Evolutionary conservation across 768 basidiomycete genomes (phyloP).

Genomic region (Mycena alexandri): DNA sequence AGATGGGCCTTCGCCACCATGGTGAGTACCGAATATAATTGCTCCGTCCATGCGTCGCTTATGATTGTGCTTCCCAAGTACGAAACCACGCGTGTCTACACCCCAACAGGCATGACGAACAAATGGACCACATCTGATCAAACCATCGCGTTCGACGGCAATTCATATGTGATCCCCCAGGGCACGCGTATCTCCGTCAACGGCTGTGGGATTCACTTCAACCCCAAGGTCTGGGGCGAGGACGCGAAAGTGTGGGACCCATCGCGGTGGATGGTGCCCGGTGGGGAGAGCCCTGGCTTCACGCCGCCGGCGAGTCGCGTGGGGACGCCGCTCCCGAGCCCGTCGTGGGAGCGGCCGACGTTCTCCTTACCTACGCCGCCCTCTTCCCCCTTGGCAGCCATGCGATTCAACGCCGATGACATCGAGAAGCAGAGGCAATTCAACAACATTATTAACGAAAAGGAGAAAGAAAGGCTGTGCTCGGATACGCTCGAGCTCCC

Average conservation of each 20-base stretch:
- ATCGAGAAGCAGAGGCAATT: too few relatives aligned
- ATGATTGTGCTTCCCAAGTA: background rate
- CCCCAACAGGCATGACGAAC: conserved; percentile 33
- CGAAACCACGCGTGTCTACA: conserved; percentile 25
- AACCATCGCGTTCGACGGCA: background rate
- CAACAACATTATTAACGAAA: background rate
- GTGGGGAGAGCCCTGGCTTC: background rate
- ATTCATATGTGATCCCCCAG: conserved; percentile 12
- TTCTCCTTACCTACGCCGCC: background rate
- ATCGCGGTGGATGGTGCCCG: conserved; percentile 24
- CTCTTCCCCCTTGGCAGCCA: background rate
- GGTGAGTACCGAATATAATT: background rate
- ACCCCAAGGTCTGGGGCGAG: conserved; percentile 24
- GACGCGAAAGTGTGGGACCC: conserved; percentile 24
- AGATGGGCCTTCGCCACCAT: conserved; percentile 21
- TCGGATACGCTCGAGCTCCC: conserved; percentile 1
- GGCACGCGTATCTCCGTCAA: conserved; percentile 27
- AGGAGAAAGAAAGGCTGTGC: background rate
- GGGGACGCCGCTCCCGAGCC: background rate
- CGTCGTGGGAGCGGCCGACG: background rate
- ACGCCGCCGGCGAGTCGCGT: background rate
- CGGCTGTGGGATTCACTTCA: conserved; percentile 13
- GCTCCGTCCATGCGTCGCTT: background rate
- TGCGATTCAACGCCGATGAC: too few relatives aligned
- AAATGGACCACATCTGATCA: conserved; percentile 17